Evolutionary conservation across 2,329 filamentous ascomycete genomes (phyloP), one percentile per base, ranked within the genome.

Genomic region (Podosphaera fusca): DNA sequence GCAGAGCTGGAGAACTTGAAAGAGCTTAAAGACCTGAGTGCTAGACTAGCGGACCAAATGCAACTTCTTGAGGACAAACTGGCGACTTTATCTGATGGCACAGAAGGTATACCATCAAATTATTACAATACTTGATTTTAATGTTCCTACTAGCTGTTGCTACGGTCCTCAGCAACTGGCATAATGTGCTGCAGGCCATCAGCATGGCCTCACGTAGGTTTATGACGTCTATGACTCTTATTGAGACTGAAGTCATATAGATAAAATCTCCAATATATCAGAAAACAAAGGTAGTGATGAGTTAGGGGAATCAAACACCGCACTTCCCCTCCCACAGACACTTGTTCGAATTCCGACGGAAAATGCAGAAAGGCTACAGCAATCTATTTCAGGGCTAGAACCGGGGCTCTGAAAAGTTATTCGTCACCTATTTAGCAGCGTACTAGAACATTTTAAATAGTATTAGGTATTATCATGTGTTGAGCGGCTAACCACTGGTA

Each of bases 331-430:
- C 46, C 87, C 87, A 1, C 84, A 90, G 66, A 90, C 86, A 21
- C 75, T 94, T 14, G 87, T 94, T 40, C 80, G 87, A 61, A 90
- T 92, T 62, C 87, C 87, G 0, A 88, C 85, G 14, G 84, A 90
- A 62, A 85, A 89, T 69, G 80, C 80, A 10, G 79, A 80, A 33
- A 71, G 78, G 31, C 67, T 84, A 5, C 79, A 82, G 56, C 59
- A 65, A 59, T 49, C 59, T n/a, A 61, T 58, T 9, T 58, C 61
- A n/a, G 59, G 54, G 51, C 57, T 50, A 53, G 57, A 40, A 31
- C 36, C 34, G n/a, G 38, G 38, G 4, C 10, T 7, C 38, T 42
- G n/a, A 42, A 42, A 42, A 12, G 21, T 21, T 21, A 21, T 21
- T 21, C 21, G 21, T 21, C 21, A 21, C 21, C 21, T 21, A 21